phyloP scores from a whole-genome alignment of 441 rosid species.

The Euphorbia corollata region DNA sequence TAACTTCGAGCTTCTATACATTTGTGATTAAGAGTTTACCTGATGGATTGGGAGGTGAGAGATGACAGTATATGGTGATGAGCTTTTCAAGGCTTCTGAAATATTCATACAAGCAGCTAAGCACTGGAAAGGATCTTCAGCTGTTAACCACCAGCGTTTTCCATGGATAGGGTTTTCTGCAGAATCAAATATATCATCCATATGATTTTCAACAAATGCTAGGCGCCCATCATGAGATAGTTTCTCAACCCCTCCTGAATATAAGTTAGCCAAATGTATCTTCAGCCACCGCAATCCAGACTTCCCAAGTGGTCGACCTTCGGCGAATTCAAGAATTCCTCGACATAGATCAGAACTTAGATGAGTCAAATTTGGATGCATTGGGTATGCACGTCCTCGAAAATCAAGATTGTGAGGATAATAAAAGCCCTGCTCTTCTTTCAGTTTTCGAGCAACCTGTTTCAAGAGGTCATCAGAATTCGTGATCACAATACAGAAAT shows the following conservation, averaged over 20 bases:
- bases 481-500: conserved; percentile 21
- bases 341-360: conserved; percentile 87
- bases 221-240: conserved; percentile 82
- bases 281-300: conserved; percentile 82
- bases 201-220: conserved; percentile 72
- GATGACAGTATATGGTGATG: conserved; percentile 53
- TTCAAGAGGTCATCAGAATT: conserved; percentile 18
- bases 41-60: conserved; percentile 90
- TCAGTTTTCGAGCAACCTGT: conserved; percentile 90
- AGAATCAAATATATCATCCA: conserved; percentile 70
- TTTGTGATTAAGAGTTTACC: conserved; percentile 35
- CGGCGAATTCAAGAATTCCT: conserved; percentile 90
- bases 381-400: conserved; percentile 93
- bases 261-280: conserved; percentile 83
- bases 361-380: conserved; percentile 93
- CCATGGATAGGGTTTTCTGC: conserved; percentile 82
- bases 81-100: conserved; percentile 71
- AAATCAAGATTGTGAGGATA: conserved; percentile 97
- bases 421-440: conserved; percentile 84
- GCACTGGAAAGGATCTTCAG: conserved; percentile 96
- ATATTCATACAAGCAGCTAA: conserved; percentile 80
- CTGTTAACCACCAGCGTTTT: conserved; percentile 82
- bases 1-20: conserved; percentile 11
- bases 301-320: conserved; percentile 77
- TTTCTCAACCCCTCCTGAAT: conserved; percentile 79